These are phyloP conservation scores for Heliamphora exappendiculata DNA, from an alignment of 148 eudicot species.

Conservation along the genomic window DNA sequence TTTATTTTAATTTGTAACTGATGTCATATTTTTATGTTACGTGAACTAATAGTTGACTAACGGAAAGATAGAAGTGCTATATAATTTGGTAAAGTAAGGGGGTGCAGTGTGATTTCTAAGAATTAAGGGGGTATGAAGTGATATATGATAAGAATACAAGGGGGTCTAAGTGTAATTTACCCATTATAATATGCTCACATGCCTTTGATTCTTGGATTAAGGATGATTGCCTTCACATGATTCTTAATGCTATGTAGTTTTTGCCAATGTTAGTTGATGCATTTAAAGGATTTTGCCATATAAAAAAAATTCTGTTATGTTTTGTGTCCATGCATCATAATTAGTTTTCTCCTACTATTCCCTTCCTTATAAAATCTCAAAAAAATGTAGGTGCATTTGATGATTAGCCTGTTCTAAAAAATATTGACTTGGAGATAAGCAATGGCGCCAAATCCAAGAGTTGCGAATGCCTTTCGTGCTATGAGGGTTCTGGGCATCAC, in stretches of 20 bases:
- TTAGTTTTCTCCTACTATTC: background rate
- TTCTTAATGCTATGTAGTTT: background rate
- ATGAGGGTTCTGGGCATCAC: conserved; percentile 59
- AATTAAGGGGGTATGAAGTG: no score
- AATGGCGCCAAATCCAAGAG: conserved; percentile 50
- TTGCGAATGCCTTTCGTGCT: conserved; percentile 57
- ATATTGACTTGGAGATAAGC: conserved; percentile 4
- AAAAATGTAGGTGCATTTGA: background rate
- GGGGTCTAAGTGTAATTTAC: no score
- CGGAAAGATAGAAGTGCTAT: no score
- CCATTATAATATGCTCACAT: background rate
- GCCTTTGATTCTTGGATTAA: background rate
- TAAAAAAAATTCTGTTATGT: background rate
- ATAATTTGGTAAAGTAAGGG: no score
- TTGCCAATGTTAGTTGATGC: background rate
- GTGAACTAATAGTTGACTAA: no score
- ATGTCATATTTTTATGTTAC: no score
- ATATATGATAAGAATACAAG: no score
- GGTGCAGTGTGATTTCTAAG: no score
- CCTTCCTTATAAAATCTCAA: background rate
- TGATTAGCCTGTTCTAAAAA: background rate
- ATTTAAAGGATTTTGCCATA: background rate
- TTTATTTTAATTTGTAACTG: no score
- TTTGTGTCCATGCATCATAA: background rate
- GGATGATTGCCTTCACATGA: background rate